Conservation (phyloP, 371 early-diverging fungal genomes). For the Mortierella sp. region DNA sequence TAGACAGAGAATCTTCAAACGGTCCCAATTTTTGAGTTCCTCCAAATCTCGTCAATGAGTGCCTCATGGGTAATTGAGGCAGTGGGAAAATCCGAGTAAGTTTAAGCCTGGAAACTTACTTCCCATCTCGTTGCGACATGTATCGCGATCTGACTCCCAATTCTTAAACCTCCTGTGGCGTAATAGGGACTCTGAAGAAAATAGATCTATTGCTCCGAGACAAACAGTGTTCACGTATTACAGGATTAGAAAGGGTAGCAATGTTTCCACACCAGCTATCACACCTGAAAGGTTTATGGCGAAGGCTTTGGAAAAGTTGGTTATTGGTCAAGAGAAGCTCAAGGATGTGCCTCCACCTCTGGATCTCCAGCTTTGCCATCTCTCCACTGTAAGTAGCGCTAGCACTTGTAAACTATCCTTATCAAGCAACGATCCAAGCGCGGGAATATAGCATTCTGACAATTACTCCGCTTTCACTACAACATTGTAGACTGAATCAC, state of each 20-base stretch:
- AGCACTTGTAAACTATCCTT: not conserved
- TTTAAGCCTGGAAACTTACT: not conserved
- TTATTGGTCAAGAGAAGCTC: conserved; percentile 54
- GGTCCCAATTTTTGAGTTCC: conserved; percentile 68
- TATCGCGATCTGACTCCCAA: not conserved
- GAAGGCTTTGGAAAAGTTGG: conserved; percentile 59
- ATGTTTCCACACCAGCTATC: conserved; percentile 7
- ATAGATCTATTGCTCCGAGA: conserved; percentile 63
- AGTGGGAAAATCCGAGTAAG: conserved; percentile 58
- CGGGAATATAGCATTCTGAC: not conserved
- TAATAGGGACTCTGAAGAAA: conserved; percentile 56
- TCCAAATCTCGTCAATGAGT: conserved; percentile 81
- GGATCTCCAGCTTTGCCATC: conserved; percentile 49
- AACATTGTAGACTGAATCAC: conserved; percentile 53
- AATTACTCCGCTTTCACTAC: not conserved
- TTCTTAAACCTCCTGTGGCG: not conserved
- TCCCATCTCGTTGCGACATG: not conserved
- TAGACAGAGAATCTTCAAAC: conserved; percentile 81
- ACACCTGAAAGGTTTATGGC: conserved; percentile 69
- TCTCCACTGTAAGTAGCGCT: conserved; percentile 35
- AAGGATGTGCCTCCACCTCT: conserved; percentile 57
- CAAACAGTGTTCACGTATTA: conserved; percentile 77
- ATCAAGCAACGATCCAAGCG: too few relatives aligned
- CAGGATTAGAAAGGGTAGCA: conserved; percentile 59
- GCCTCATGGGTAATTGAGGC: conserved; percentile 79